Evolutionary conservation across 2,329 filamentous ascomycete species (phyloP), one percentile per base, ranked within the genome.

Genomic region (Chrysosporium queenslandicum): DNA sequence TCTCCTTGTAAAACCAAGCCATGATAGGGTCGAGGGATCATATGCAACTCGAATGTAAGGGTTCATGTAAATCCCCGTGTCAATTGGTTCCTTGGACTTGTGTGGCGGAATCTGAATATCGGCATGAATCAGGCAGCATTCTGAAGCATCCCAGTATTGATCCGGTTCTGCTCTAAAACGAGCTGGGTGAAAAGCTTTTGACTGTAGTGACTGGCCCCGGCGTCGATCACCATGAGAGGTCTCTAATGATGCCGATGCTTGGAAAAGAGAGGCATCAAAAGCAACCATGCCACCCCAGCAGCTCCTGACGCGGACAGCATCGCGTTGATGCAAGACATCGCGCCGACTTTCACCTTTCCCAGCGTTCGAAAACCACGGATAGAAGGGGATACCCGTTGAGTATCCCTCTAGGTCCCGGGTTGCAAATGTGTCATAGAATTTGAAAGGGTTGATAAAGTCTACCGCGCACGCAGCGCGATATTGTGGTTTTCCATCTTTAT

Each of bases 341-440:
- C 73, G 71, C 41, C 84, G 74, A 34, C 76, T 81, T n/a, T 68
- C 68, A 0, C 71, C 79, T 12, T 75, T 64, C 1, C 72, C 72
- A 12, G 68, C 64, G 9, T 59, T 66, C 3, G 78, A 75, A 64
- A 89, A 89, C 75, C 83, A 86, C 0, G 86, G 86, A 61, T 78
- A 90, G 63, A 87, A 81, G 0, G 84, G 83, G 2, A 87, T 67
- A 1, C 84, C 85, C 61, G 83, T 79, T 25, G 77, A 76, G 61
- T 78, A 83, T 0, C 85, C 85, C 59, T 87, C 81, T 2, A 78
- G 68, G 62, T 89, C 86, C 18, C 85, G 75, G 25, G 81, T 83
- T 1, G 85, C 86, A 66, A 85, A 88, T 0, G 83, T 81, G 65
- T 90, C 86, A 65, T 90, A 89, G 63, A 85, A 86, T 56, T 85